phyloP scores from a whole-genome alignment of 768 basidiomycete species.

The Suillus plorans region DNA sequence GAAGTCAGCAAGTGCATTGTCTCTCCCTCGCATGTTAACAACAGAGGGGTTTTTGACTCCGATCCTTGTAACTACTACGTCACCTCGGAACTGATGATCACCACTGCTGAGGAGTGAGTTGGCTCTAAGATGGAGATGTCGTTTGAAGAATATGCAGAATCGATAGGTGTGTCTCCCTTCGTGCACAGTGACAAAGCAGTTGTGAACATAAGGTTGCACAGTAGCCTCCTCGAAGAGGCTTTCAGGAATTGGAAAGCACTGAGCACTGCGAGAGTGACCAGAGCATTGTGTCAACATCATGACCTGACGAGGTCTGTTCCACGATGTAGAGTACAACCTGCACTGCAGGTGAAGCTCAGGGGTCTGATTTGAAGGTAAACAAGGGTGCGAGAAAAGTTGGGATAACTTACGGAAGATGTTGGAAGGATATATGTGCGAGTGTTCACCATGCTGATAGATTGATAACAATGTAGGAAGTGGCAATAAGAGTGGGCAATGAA shows the following conservation, averaged over 20 bases:
- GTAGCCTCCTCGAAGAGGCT: conserved; percentile 5
- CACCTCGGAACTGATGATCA: not conserved
- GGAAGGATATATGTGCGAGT: conserved; percentile 3
- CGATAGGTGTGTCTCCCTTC: conserved; percentile 3
- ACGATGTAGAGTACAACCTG: conserved; percentile 5
- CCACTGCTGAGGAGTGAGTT: not conserved
- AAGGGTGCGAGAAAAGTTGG: not conserved
- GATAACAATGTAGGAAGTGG: no score
- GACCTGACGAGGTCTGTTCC: not conserved
- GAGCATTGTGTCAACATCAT: conserved; percentile 3
- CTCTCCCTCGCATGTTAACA: conserved; percentile 10
- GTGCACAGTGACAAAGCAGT: conserved; percentile 4
- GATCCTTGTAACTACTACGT: conserved; percentile 8
- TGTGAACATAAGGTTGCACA: conserved; percentile 11
- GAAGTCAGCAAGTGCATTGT: conserved; percentile 8
- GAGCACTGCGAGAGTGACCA: not conserved
- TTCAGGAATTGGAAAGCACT: conserved; percentile 6
- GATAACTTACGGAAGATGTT: not conserved
- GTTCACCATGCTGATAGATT: conserved; percentile 4
- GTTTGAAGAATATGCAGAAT: conserved; percentile 13
- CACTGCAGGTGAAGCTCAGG: conserved; percentile 6
- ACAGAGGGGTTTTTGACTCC: not conserved
- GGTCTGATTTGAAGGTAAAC: not conserved
- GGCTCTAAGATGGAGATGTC: conserved; percentile 1
- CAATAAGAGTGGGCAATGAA: no score